Evolutionary conservation across 164 flowering plant genomes (phyloP).

Genomic region (Aristolochia fimbriata): DNA sequence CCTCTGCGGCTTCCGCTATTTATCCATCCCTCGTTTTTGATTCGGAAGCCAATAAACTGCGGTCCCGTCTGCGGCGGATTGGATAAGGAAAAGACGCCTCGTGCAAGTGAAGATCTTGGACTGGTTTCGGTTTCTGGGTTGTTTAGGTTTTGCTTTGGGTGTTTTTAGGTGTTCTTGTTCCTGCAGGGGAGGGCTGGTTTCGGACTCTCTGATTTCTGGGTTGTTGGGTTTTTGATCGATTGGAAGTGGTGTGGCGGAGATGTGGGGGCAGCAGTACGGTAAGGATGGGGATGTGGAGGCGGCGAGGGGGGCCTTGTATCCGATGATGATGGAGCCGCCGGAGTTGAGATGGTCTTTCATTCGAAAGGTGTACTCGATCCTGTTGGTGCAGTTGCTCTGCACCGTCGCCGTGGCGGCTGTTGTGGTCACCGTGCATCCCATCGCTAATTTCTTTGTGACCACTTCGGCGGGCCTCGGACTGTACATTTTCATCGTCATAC

Average conservation of each 20-base stretch:
- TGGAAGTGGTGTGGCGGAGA: background rate
- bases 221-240: background rate
- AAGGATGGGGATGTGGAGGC: slow-evolving; percentile 34
- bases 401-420: slow-evolving; percentile 54
- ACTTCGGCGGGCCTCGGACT: slow-evolving; percentile 2
- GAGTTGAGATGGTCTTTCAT: slow-evolving; percentile 75
- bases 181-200: background rate
- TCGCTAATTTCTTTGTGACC: slow-evolving; percentile 8
- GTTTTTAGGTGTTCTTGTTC: too few relatives aligned
- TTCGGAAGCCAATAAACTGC: background rate
- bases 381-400: slow-evolving; percentile 47
- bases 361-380: slow-evolving; percentile 51
- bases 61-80: too few relatives aligned
- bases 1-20: background rate
- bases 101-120: background rate
- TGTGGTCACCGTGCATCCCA: slow-evolving; percentile 20
- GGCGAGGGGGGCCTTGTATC: slow-evolving; percentile 37
- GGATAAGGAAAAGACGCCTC: too few relatives aligned
- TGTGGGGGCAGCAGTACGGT: slow-evolving; percentile 19
- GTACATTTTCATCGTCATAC: slow-evolving; percentile 11
- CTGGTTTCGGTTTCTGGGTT: background rate
- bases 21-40: background rate
- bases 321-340: slow-evolving; percentile 58
- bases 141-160: too few relatives aligned
- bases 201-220: background rate